These are phyloP conservation scores for Aaosphaeria arxii DNA, from an alignment of 2,329 filamentous ascomycete species.

Conservation along the genomic window DNA sequence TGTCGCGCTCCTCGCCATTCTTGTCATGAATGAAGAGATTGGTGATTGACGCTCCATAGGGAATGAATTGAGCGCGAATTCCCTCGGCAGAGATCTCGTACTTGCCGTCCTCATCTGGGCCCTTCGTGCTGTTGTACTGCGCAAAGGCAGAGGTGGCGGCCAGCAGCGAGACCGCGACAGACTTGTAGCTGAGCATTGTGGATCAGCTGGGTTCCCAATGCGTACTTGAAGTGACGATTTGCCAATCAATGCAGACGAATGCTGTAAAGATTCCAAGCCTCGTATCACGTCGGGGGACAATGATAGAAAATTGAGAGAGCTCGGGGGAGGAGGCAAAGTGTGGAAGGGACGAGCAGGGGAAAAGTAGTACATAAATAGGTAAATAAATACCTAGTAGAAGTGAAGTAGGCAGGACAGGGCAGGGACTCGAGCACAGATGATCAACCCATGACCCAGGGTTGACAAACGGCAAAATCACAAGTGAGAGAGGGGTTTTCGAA, in stretches of 20 bases:
- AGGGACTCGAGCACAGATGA: too few species aligned
- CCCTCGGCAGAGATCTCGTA: slow-evolving; percentile 68
- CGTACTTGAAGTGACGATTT: too few species aligned
- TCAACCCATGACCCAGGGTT: too few species aligned
- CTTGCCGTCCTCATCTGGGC: slow-evolving; percentile 50
- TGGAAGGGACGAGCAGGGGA: too few species aligned
- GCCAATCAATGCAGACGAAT: slow-evolving; percentile 6
- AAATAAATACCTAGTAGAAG: too few species aligned
- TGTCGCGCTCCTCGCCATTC: slow-evolving; percentile 65
- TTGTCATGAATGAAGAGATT: slow-evolving; percentile 70
- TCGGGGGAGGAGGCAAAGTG: too few species aligned
- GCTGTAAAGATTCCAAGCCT: background rate
- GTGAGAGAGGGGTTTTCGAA: too few species aligned
- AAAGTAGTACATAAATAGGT: too few species aligned
- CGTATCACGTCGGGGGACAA: too few species aligned
- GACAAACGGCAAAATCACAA: too few species aligned
- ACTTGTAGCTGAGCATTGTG: slow-evolving; percentile 14
- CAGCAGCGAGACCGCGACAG: slow-evolving; percentile 16
- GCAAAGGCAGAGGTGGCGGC: slow-evolving; percentile 21
- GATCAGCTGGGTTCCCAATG: slow-evolving; percentile 2
- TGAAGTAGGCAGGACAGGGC: too few species aligned
- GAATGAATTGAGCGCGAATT: slow-evolving; percentile 67
- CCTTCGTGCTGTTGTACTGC: slow-evolving; percentile 22
- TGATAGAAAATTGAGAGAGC: too few species aligned
- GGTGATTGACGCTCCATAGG: slow-evolving; percentile 71